phyloP scores from a whole-genome alignment of 1,284 basidiomycete genomes.

The Ustilago hordei region DNA sequence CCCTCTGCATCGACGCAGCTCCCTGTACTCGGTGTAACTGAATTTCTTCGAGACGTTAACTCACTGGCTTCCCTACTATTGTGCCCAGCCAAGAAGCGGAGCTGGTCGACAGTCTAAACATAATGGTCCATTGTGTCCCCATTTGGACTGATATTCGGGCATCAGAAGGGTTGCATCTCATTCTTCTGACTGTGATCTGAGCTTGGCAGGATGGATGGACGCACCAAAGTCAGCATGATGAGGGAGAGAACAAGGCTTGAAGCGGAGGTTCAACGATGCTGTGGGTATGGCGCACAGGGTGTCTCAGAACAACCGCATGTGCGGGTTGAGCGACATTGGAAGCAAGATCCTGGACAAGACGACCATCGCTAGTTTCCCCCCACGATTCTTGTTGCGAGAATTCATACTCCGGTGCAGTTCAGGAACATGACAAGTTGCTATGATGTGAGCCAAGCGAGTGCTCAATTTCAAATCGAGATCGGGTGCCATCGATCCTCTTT shows the following conservation, averaged over 20 bases:
- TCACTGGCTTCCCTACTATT: background rate
- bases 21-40: too few relatives aligned
- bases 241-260: background rate
- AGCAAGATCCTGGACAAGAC: background rate
- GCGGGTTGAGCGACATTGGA: background rate
- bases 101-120: background rate
- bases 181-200: background rate
- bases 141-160: background rate
- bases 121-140: background rate
- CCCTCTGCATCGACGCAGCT: too few relatives aligned
- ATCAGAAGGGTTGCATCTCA: background rate
- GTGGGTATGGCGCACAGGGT: conserved; percentile 3
- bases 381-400: conserved; percentile 1
- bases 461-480: background rate
- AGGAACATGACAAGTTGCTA: conserved; percentile 8
- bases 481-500: background rate
- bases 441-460: conserved; percentile 1
- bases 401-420: conserved; percentile 12
- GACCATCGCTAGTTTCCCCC: background rate
- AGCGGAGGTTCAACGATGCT: background rate
- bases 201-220: background rate
- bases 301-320: conserved; percentile 8
- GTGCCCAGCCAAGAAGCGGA: background rate
- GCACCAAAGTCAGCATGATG: background rate
- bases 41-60: too few relatives aligned